Base-by-base conservation (phyloP, 2,329 filamentous ascomycete genomes). In the Domatiomyces catenatus region DNA sequence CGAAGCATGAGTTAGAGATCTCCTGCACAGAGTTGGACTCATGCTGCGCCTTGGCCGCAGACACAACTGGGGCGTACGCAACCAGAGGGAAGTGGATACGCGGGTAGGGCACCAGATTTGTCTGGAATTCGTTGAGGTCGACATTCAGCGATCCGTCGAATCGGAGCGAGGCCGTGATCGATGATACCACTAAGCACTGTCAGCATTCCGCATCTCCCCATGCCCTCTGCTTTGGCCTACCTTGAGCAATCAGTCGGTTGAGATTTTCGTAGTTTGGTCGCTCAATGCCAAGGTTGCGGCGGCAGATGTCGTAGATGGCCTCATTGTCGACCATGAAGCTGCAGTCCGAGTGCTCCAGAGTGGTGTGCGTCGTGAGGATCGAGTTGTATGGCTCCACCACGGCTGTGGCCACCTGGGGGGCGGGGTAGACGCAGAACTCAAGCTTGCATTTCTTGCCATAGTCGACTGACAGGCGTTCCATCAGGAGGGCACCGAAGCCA, bases 381-480 rank as follows among this genome's bases (percentile, higher is more conserved):
- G 92, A 95, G 81, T 98, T 98, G 82, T 98, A 98, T 54, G 92
- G 92, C 81, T 98, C 92, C 59, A 98, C 92, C 55, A 98, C 90
- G 44, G 92, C 93, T 64, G 90, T 95, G 62, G 90, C 87, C 61
- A 92, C 92, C 76, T 94, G 89, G 54, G 92, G 92, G 61, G 92
- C 89, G 65, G 92, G 92, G 77, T 98, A 98, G 66, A 98, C 89
- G 66, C 88, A 94, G 79, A 98, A 98, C 74, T 98, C 92, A 58
- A 98, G 81, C 83, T 98, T 98, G 80, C 86, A 93, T 84, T 98
- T 98, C 84, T 98, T 98, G 77, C 92, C 90, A 68, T 95, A 98
- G 75, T 98, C 92, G 65, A 95, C 86, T 36, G 92, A 96, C 56
- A 98, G 82, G 69, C 92, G 90, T 78, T 98, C 92, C 88, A 98